A percentile compares a stretch with the other conserved stretches of the same genome.
Evolutionary conservation across 78 protist genomes (phyloP).

Genomic region (Mantamonas sphyraenae): DNA sequence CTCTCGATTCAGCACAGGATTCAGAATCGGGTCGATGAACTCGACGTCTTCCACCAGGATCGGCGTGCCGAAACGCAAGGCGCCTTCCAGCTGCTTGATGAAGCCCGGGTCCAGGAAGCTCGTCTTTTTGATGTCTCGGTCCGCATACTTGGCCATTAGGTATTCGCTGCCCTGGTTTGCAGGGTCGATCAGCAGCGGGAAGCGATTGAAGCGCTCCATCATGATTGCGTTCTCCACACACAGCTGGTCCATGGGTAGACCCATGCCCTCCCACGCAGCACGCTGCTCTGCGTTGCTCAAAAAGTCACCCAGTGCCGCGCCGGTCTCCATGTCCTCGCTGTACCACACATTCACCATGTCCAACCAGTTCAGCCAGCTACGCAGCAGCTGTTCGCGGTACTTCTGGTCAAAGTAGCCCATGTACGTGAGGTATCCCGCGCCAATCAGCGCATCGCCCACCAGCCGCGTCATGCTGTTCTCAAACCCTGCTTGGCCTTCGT

Average conservation of each 20-base stretch:
- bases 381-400: constrained; percentile 6
- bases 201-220: constrained; percentile 84
- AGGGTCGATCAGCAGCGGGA: constrained; percentile 97
- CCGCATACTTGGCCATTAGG: constrained; percentile 55
- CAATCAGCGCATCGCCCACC: constrained; percentile 70
- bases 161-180: constrained; percentile 86
- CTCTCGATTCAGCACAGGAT: constrained; percentile 83
- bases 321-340: not conserved
- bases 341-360: not conserved
- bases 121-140: constrained; percentile 56
- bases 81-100: constrained; percentile 73
- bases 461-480: constrained; percentile 70
- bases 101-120: constrained; percentile 71
- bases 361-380: not conserved
- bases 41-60: constrained; percentile 94
- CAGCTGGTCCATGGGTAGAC: constrained; percentile 88
- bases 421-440: constrained; percentile 88
- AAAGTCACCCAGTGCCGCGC: not conserved
- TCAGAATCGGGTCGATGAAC: constrained; percentile 88
- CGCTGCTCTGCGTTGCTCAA: constrained; percentile 4
- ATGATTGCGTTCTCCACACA: constrained; percentile 93
- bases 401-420: constrained; percentile 79
- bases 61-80: constrained; percentile 82
- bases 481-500: constrained; percentile 64
- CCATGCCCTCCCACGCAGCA: constrained; percentile 57